A percentile compares a stretch with the other conserved stretches of the same genome.
These are phyloP conservation scores for Boletus speciosus DNA, from an alignment of 768 basidiomycete genomes.

Conservation along the genomic window DNA sequence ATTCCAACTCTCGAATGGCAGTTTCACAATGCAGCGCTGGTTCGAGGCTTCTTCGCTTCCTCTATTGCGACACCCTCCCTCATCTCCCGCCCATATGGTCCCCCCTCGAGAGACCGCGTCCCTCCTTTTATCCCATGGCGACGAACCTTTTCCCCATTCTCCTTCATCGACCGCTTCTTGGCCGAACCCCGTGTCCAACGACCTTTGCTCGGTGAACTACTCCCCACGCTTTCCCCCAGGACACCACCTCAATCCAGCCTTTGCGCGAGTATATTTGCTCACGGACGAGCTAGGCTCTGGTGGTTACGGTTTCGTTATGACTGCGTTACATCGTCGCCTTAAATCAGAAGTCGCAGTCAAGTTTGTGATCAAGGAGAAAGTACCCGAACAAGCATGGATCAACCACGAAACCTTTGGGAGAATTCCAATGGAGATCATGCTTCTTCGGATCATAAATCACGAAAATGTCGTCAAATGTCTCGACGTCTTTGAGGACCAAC, in stretches of 20 bases:
- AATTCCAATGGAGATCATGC: conserved; percentile 78
- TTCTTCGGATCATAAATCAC: conserved; percentile 72
- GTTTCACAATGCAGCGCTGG: neutral
- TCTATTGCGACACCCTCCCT: neutral
- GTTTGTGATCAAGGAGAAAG: conserved; percentile 81
- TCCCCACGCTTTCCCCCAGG: conserved; percentile 56
- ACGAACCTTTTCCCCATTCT: conserved; percentile 2
- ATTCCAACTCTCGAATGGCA: conserved; percentile 24
- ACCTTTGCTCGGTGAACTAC: conserved; percentile 26
- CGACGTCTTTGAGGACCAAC: conserved; percentile 78
- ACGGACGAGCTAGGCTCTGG: conserved; percentile 84
- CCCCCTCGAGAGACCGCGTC: conserved; percentile 6
- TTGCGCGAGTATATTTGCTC: conserved; percentile 57
- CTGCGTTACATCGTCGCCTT: conserved; percentile 60
- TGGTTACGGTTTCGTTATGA: conserved; percentile 95
- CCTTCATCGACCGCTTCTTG: neutral
- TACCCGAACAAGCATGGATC: conserved; percentile 52
- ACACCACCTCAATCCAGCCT: conserved; percentile 58
- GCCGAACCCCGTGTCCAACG: conserved; percentile 1
- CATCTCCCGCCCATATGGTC: neutral
- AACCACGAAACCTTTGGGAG: conserved; percentile 57
- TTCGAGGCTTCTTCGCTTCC: conserved; percentile 1
- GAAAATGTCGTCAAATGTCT: conserved; percentile 80
- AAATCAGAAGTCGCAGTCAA: conserved; percentile 85
- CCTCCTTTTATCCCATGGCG: conserved; percentile 23